A percentile compares a stretch with the other conserved stretches of the same genome.
Evolutionary conservation across 306 rosid genomes (phyloP).

Genomic region (Cyamopsis tetragonoloba): DNA sequence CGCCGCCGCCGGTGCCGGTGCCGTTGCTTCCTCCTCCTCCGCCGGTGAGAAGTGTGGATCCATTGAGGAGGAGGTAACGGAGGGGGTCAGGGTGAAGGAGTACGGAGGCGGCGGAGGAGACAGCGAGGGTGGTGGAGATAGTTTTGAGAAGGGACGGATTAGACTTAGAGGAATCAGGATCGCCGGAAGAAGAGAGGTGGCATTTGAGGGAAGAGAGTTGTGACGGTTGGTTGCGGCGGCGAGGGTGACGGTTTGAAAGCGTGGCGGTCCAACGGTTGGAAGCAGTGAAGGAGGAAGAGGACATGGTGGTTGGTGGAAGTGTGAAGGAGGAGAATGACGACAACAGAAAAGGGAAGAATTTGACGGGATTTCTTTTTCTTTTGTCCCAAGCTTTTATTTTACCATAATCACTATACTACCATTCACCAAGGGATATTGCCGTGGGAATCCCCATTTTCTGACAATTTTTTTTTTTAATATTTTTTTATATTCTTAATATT

Average conservation of each 20-base stretch:
- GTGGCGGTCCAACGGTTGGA: conserved; percentile 36
- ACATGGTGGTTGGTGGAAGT: too few relatives aligned
- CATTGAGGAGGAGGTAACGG: neutral
- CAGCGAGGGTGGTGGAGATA: conserved; percentile 41
- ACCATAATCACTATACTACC: too few relatives aligned
- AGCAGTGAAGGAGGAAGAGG: conserved; percentile 54
- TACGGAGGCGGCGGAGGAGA: conserved; percentile 48
- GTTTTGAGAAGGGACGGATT: conserved; percentile 28
- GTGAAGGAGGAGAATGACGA: too few relatives aligned
- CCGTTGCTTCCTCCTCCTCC: conserved; percentile 24
- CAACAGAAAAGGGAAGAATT: too few relatives aligned
- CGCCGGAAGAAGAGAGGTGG: conserved; percentile 21
- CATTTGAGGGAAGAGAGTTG: conserved; percentile 30
- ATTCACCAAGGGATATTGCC: too few relatives aligned
- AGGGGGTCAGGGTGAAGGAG: conserved; percentile 18
- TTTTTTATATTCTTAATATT: too few relatives aligned
- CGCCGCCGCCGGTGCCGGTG: conserved; percentile 18
- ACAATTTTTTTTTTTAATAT: too few relatives aligned
- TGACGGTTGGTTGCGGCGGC: conserved; percentile 14
- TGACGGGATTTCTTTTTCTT: too few relatives aligned
- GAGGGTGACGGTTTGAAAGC: conserved; percentile 25
- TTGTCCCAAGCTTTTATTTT: too few relatives aligned
- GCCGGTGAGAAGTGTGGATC: conserved; percentile 25
- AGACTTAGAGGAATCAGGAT: conserved; percentile 20
- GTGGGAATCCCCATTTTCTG: too few relatives aligned